Evolutionary conservation across 2,329 filamentous ascomycete species (phyloP), one percentile per base, ranked within the genome.

Genomic region (Exserohilum rostratum): DNA sequence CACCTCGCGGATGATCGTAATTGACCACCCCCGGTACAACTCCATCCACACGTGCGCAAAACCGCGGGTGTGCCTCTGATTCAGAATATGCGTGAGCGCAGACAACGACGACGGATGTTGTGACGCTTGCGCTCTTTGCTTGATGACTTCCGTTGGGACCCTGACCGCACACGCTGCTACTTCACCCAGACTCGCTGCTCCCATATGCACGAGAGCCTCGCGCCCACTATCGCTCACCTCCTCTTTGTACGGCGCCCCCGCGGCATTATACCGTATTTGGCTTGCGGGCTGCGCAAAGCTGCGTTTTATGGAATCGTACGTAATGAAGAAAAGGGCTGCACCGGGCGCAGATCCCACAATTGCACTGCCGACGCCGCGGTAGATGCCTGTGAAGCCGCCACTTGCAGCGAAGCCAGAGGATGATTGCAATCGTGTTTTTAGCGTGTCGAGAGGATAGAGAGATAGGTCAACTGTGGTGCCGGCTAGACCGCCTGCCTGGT

Each of bases 381-480:
- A 99, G 67, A 98, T 91, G 58, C 93, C 93, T 45, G 84, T 84
- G 83, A 98, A 93, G 70, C 93, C 93, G 72, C 95, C 93, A 2
- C 88, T 87, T 51, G 89, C 83, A 71, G 91, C 86, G 81, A 96
- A 92, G 74, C 89, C 87, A 52, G 83, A 75, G 43, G 85, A 85
- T 60, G 92, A 91, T 80, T 99, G 95, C 6, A 99, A 90, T 13
- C 95, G 92, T 38, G 96, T 99, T 80, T 99, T 99, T 73, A 99
- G 88, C 0, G 95, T 99, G 84, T 99, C 96, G 82, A 99, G 91
- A 0, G 95, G 95, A 81, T 90, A 99, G 72, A 99, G 90, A 51
- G 92, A 92, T 70, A 96, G 88, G 84, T 99, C 95, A 77, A 98
- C 95, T 12, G 93, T 96, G 43, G 95, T 95, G 72, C 95, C 95